Conservation (phyloP, 2,329 filamentous ascomycete species). For the Pyricularia grisea region DNA sequence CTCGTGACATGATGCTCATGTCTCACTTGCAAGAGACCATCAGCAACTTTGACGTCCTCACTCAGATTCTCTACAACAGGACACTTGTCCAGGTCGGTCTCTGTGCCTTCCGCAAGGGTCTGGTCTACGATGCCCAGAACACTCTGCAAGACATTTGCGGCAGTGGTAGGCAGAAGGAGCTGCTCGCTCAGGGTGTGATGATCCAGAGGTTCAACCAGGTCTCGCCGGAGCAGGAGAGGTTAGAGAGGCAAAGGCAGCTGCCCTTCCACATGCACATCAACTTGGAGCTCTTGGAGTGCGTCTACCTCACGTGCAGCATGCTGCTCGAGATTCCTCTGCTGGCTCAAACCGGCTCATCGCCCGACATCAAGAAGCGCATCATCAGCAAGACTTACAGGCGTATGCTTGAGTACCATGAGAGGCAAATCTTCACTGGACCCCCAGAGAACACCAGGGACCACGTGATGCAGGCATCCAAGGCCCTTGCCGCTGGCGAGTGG, state of each 20-base stretch:
- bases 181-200: constrained; percentile 95
- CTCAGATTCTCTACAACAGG: constrained; percentile 97
- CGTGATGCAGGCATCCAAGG: constrained; percentile 98
- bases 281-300: constrained; percentile 92
- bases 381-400: constrained; percentile 99
- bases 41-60: constrained; percentile 89
- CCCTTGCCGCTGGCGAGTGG: constrained; percentile 94
- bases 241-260: constrained; percentile 93
- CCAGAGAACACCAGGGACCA: constrained; percentile 98
- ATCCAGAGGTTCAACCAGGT: constrained; percentile 96
- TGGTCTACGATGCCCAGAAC: constrained; percentile 96
- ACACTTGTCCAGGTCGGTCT: constrained; percentile 96
- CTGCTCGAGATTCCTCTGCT: constrained; percentile 95
- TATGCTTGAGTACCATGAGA: constrained; percentile 98
- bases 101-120: constrained; percentile 92
- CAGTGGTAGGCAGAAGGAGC: constrained; percentile 93
- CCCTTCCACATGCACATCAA: constrained; percentile 99
- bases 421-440: constrained; percentile 96
- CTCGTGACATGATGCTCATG: constrained; percentile 99
- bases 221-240: constrained; percentile 91
- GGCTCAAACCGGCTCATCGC: constrained; percentile 91
- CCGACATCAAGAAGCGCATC: constrained; percentile 92
- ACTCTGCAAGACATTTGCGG: constrained; percentile 97
- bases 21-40: constrained; percentile 98
- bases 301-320: constrained; percentile 99